Evolutionary conservation across 2,329 filamentous ascomycete genomes (phyloP).

Genomic region (Bipolaris cookei): DNA sequence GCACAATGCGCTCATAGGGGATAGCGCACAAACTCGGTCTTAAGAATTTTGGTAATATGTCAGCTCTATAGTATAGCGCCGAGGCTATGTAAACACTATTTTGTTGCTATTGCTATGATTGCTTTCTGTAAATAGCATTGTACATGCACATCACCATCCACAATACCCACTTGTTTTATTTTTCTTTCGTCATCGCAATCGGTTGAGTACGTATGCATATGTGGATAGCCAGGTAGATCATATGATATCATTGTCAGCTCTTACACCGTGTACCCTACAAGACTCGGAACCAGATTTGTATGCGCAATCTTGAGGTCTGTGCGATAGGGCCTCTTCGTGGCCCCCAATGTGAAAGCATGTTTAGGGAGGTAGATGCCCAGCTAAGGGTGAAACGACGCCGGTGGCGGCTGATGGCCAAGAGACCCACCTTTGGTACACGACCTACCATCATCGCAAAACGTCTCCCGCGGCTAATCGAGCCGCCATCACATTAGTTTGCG

Average conservation of each 20-base stretch:
- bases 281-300: not conserved
- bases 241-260: slow-evolving; percentile 14
- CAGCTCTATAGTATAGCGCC: not conserved
- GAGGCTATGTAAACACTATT: not conserved
- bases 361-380: not conserved
- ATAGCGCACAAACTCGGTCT: not conserved
- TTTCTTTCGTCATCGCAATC: not conserved
- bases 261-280: not conserved
- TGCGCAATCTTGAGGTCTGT: not conserved
- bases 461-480: slow-evolving; percentile 7
- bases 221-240: not conserved
- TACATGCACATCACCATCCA: not conserved
- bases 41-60: not conserved
- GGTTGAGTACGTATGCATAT: too few relatives aligned
- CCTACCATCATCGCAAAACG: not conserved
- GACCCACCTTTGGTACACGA: not conserved
- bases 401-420: slow-evolving; percentile 1
- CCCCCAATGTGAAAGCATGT: not conserved
- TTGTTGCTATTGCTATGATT: not conserved
- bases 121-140: slow-evolving; percentile 8
- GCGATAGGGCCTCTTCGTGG: not conserved
- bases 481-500: slow-evolving; percentile 2
- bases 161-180: not conserved
- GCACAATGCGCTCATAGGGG: not conserved
- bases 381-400: slow-evolving; percentile 13